Evolutionary conservation across 129 eudicot species (phyloP).

Genomic region (Pittosporum tobira): DNA sequence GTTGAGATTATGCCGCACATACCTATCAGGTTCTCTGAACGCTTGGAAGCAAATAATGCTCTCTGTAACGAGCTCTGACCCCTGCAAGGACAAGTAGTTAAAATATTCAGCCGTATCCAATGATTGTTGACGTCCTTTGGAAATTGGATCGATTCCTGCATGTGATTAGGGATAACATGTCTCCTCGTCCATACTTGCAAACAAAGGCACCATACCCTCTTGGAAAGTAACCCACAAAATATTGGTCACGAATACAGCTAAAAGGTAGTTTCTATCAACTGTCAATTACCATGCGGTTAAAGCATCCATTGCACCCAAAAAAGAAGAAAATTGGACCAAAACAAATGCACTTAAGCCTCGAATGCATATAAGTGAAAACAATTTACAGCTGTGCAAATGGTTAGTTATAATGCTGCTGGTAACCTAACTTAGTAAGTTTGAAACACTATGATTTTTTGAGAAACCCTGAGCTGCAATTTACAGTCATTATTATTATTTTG

Average conservation of each 20-base stretch:
- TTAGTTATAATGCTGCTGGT: background rate
- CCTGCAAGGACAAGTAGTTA: background rate
- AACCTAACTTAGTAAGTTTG: background rate
- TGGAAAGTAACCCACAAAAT: constrained; percentile 7
- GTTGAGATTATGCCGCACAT: background rate
- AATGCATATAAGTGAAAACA: no score
- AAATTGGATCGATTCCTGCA: background rate
- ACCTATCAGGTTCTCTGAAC: background rate
- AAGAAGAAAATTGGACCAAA: no score
- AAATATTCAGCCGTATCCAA: background rate
- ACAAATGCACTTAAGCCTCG: no score
- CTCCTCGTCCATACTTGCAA: background rate
- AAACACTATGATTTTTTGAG: background rate
- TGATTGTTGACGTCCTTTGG: background rate
- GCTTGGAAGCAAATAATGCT: background rate
- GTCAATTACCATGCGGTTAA: constrained; percentile 26
- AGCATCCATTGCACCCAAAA: no score
- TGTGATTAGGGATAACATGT: background rate
- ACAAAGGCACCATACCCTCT: no score
- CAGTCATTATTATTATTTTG: constrained; percentile 1
- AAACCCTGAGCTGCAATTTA: constrained; percentile 14
- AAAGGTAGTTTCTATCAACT: constrained; percentile 1
- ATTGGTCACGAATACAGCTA: background rate
- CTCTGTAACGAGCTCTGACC: background rate
- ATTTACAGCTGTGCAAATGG: background rate